Percentiles rank a stretch among this genome's conserved stretches.
phyloP scores from a whole-genome alignment of 441 rosid species.

The Brassica balearica region DNA sequence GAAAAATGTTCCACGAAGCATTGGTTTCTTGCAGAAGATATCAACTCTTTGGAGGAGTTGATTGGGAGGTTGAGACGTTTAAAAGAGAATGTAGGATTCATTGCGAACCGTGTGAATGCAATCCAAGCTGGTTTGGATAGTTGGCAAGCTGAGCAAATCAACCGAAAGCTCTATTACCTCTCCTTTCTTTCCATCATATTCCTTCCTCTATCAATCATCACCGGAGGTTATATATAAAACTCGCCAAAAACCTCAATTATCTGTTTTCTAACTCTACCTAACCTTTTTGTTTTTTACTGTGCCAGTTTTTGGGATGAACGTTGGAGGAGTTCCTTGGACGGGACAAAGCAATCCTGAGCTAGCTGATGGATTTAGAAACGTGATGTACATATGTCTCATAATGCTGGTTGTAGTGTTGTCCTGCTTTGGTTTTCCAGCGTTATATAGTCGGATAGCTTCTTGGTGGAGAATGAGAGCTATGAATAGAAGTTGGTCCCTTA shows the following conservation, averaged over 20 bases:
- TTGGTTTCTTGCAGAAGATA: slow-evolving; percentile 81
- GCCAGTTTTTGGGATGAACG: slow-evolving; percentile 96
- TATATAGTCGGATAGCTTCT: slow-evolving; percentile 53
- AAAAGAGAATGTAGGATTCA: slow-evolving; percentile 91
- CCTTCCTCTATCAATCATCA: slow-evolving; percentile 88
- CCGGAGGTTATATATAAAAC: slow-evolving; percentile 67
- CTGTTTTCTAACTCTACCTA: slow-evolving; percentile 2
- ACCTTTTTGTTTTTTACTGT: background rate
- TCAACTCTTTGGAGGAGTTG: slow-evolving; percentile 74
- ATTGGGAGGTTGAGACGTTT: slow-evolving; percentile 83
- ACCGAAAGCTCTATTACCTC: slow-evolving; percentile 85
- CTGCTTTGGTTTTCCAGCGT: slow-evolving; percentile 73
- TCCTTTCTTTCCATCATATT: slow-evolving; percentile 89
- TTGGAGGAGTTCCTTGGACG: slow-evolving; percentile 99
- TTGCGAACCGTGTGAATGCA: slow-evolving; percentile 86
- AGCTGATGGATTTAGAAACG: slow-evolving; percentile 83
- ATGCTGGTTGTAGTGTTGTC: slow-evolving; percentile 61
- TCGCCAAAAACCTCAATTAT: background rate
- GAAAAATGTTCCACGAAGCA: slow-evolving; percentile 80
- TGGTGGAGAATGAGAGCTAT: slow-evolving; percentile 62
- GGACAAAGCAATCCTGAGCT: slow-evolving; percentile 62
- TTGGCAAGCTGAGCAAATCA: slow-evolving; percentile 97
- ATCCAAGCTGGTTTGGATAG: slow-evolving; percentile 90
- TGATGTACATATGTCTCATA: slow-evolving; percentile 71
- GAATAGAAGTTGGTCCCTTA: slow-evolving; percentile 73